Conservation (phyloP, 495 filamentous ascomycete genomes). For the Xylaria nigripes region DNA sequence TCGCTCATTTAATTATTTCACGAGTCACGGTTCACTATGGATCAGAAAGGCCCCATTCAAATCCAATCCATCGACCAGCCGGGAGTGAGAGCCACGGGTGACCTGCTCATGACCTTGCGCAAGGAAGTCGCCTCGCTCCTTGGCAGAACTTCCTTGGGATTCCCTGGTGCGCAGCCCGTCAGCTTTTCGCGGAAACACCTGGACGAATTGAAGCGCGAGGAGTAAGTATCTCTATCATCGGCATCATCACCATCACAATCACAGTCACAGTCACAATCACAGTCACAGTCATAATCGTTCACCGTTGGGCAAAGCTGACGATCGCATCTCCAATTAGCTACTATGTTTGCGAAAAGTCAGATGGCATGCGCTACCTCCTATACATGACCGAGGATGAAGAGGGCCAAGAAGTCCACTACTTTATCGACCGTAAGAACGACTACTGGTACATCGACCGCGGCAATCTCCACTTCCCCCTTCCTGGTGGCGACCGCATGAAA, state of each 20-base stretch:
- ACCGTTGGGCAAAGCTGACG: background rate
- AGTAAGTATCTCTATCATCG: slow-evolving; percentile 42
- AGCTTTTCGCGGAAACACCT: slow-evolving; percentile 76
- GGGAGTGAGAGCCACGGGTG: slow-evolving; percentile 55
- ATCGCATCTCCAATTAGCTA: slow-evolving; percentile 44
- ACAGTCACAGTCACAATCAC: background rate
- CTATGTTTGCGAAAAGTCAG: slow-evolving; percentile 96
- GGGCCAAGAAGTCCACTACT: slow-evolving; percentile 53
- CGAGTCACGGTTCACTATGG: slow-evolving; percentile 1
- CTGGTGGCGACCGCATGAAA: slow-evolving; percentile 47
- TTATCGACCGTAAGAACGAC: slow-evolving; percentile 96
- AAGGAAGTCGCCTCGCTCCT: slow-evolving; percentile 70
- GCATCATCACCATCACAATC: background rate
- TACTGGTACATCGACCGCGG: slow-evolving; percentile 68
- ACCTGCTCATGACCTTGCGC: slow-evolving; percentile 53
- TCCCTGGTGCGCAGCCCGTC: slow-evolving; percentile 93
- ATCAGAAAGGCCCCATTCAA: slow-evolving; percentile 12
- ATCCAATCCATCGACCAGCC: slow-evolving; percentile 45
- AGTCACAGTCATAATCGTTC: background rate
- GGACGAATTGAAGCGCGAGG: slow-evolving; percentile 62
- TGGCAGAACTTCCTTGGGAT: slow-evolving; percentile 52
- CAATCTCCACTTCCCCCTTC: slow-evolving; percentile 68
- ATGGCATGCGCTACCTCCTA: slow-evolving; percentile 89
- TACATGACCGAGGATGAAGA: slow-evolving; percentile 63
- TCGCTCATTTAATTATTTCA: background rate